phyloP scores from a whole-genome alignment of 1,139 yeast genomes.

The Blastobotrys proliferans region DNA sequence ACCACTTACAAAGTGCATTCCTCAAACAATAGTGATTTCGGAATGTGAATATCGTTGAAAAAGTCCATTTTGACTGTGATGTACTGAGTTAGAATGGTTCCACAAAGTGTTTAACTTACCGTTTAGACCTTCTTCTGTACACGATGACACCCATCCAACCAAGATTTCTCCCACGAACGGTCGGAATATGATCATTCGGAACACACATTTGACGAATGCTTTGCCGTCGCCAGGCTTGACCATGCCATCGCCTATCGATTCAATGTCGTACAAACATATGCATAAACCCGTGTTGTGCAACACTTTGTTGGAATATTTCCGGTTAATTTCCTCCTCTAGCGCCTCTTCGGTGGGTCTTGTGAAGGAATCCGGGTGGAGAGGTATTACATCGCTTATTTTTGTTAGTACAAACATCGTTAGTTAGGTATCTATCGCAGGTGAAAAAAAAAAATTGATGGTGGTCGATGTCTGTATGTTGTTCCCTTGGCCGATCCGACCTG shows the following conservation, averaged over 20 bases:
- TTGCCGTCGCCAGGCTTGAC: conserved; percentile 97
- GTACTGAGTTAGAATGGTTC: background rate
- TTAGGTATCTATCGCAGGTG: no score
- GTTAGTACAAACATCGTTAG: conserved; percentile 77
- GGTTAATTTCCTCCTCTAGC: conserved; percentile 73
- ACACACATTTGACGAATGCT: conserved; percentile 64
- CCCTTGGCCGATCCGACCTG: no score
- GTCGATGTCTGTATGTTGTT: no score
- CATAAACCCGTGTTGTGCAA: conserved; percentile 81
- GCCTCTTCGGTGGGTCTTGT: conserved; percentile 66
- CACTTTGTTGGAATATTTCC: conserved; percentile 75
- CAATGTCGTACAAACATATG: conserved; percentile 76
- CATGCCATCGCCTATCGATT: conserved; percentile 78
- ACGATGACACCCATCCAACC: conserved; percentile 89
- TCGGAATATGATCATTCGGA: conserved; percentile 77
- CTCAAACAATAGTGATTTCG: conserved; percentile 76
- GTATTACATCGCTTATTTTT: conserved; percentile 72
- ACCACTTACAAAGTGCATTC: conserved; percentile 50
- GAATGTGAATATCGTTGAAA: conserved; percentile 88
- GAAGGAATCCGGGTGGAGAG: conserved; percentile 85
- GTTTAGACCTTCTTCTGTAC: conserved; percentile 81
- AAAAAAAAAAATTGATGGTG: background rate
- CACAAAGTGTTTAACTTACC: conserved; percentile 25
- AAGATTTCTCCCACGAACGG: conserved; percentile 94
- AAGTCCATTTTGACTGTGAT: conserved; percentile 62